These are phyloP conservation scores for Hsuehochloa calcarea DNA, from an alignment of 176 grass and related monocot genomes.

Conservation along the genomic window DNA sequence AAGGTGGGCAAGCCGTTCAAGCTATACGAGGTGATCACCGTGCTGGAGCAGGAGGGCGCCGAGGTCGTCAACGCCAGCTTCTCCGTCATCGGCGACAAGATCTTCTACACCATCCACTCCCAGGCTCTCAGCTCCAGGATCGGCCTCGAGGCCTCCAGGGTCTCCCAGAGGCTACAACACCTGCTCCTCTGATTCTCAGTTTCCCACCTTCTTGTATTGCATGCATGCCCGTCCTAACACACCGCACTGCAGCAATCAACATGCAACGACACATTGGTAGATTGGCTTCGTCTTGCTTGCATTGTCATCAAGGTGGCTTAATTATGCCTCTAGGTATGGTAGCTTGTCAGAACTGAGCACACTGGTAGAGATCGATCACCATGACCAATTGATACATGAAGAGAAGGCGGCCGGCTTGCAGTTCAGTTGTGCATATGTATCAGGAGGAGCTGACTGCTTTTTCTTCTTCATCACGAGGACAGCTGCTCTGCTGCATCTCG, in stretches of 20 bases:
- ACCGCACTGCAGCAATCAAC: background rate
- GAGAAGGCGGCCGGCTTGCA: background rate
- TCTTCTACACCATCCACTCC: slow-evolving; percentile 84
- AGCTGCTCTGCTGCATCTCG: background rate
- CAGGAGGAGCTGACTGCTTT: background rate
- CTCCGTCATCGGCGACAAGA: slow-evolving; percentile 64
- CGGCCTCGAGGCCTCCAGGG: slow-evolving; percentile 50
- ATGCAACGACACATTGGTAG: too few species aligned
- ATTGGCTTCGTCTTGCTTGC: too few species aligned
- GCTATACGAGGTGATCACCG: slow-evolving; percentile 73
- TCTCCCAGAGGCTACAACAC: slow-evolving; percentile 48
- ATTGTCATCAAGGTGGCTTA: too few species aligned
- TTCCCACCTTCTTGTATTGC: background rate
- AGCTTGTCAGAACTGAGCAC: too few species aligned
- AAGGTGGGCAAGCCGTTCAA: slow-evolving; percentile 35
- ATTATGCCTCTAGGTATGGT: too few species aligned
- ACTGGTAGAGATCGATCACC: background rate
- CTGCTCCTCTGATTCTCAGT: background rate
- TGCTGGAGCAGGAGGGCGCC: slow-evolving; percentile 81
- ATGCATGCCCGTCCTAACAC: too few species aligned
- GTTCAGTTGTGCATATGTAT: background rate
- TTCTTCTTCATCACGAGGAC: background rate
- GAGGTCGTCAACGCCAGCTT: slow-evolving; percentile 82
- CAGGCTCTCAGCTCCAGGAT: slow-evolving; percentile 60
- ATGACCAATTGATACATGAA: background rate